These are phyloP conservation scores for Chrysochromulina parva DNA, from an alignment of 78 protist species.

Conservation along the genomic window DNA sequence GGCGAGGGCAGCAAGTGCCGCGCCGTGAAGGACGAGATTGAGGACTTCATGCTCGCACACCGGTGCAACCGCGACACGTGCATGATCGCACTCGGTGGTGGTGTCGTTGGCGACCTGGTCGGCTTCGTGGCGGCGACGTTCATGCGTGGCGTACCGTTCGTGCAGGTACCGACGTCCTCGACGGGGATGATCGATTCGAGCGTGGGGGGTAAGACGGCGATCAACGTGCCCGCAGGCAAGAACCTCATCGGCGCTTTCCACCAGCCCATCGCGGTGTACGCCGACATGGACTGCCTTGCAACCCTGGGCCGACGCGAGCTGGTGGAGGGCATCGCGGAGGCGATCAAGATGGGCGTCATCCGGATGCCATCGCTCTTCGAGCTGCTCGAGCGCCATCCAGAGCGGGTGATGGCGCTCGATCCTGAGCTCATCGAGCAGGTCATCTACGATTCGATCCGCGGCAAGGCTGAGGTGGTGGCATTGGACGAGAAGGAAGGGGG, in stretches of 20 bases:
- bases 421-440: background rate
- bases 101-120: constrained; percentile 78
- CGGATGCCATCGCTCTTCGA: constrained; percentile 12
- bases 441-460: background rate
- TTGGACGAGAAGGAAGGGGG: constrained; percentile 74
- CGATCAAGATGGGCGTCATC: constrained; percentile 38
- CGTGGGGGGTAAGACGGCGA: constrained; percentile 75
- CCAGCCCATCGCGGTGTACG: constrained; percentile 67
- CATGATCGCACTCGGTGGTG: constrained; percentile 81
- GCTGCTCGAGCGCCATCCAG: background rate
- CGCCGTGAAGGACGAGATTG: constrained; percentile 46
- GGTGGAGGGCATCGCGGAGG: constrained; percentile 33
- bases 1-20: constrained; percentile 67
- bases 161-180: constrained; percentile 78
- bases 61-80: constrained; percentile 52
- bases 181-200: constrained; percentile 79
- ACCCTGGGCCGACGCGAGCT: background rate
- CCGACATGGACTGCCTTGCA: constrained; percentile 44
- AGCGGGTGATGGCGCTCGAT: background rate
- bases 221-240: constrained; percentile 76
- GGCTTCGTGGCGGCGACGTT: constrained; percentile 80
- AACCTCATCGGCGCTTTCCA: constrained; percentile 86
- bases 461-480: constrained; percentile 39
- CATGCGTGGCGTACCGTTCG: constrained; percentile 73
- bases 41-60: constrained; percentile 65